Evolutionary conservation across 352 stramenopile genomes (phyloP).

Genomic region (Phytophthora foliorum): DNA sequence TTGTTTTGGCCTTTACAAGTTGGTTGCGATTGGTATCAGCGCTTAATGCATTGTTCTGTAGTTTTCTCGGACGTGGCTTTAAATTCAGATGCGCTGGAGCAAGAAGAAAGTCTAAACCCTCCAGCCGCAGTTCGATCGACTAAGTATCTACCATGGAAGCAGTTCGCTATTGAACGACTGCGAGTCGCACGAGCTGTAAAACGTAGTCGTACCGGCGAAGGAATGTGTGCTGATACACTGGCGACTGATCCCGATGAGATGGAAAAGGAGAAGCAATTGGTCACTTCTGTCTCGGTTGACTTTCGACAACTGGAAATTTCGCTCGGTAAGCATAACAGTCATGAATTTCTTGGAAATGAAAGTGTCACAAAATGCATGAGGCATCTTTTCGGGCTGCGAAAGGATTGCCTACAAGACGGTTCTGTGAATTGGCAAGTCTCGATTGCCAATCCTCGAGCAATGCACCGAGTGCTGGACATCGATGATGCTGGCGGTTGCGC

Average conservation of each 20-base stretch:
- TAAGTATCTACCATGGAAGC: constrained; percentile 70
- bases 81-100: neutral
- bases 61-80: constrained; percentile 15
- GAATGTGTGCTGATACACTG: constrained; percentile 18
- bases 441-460: constrained; percentile 21
- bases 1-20: constrained; percentile 40
- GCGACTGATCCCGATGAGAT: neutral
- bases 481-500: constrained; percentile 17
- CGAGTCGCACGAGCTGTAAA: constrained; percentile 48
- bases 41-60: constrained; percentile 17
- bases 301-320: constrained; percentile 47
- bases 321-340: constrained; percentile 14
- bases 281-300: constrained; percentile 33
- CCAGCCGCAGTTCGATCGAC: constrained; percentile 37
- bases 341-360: constrained; percentile 9
- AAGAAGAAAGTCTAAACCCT: constrained; percentile 15
- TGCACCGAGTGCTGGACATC: constrained; percentile 18
- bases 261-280: constrained; percentile 38
- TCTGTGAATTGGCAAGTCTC: constrained; percentile 18
- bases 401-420: neutral
- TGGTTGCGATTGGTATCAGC: constrained; percentile 16
- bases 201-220: constrained; percentile 17
- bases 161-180: constrained; percentile 59
- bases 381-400: constrained; percentile 20
- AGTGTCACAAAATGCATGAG: constrained; percentile 17